Percentiles rank a stretch among this genome's conserved stretches.
phyloP scores from a whole-genome alignment of 495 filamentous ascomycete genomes.

The Extremus antarcticus region DNA sequence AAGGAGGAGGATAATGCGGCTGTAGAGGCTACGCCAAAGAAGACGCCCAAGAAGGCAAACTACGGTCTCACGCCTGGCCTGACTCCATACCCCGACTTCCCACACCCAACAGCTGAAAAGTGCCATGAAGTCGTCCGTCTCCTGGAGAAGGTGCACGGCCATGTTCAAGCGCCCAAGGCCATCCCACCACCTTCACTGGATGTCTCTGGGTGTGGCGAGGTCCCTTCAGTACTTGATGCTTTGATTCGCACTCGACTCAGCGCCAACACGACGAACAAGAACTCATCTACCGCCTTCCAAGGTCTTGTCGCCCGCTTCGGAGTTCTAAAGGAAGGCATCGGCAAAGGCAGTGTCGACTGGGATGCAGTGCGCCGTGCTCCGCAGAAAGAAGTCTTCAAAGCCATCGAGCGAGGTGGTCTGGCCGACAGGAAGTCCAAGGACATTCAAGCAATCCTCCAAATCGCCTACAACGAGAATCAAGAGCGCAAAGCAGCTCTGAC shows the following conservation, averaged over 20 bases:
- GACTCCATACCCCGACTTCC: conserved; percentile 59
- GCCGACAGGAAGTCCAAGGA: conserved; percentile 59
- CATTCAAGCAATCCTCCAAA: conserved; percentile 73
- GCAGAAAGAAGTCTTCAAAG: conserved; percentile 52
- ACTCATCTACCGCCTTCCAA: conserved; percentile 58
- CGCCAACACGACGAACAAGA: conserved; percentile 57
- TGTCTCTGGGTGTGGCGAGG: conserved; percentile 83
- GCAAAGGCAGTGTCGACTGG: conserved; percentile 78
- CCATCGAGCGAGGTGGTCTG: conserved; percentile 65
- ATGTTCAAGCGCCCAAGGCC: conserved; percentile 50
- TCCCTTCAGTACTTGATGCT: conserved; percentile 83
- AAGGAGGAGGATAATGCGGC: conserved; percentile 3
- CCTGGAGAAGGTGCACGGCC: conserved; percentile 55
- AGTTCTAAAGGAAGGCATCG: conserved; percentile 45
- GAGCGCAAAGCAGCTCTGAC: conserved; percentile 34
- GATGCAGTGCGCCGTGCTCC: conserved; percentile 60
- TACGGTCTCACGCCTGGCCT: conserved; percentile 26
- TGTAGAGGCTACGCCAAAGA: not conserved
- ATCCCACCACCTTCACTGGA: conserved; percentile 69
- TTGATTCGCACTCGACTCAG: conserved; percentile 73
- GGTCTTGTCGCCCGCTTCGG: conserved; percentile 64
- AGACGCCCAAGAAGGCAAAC: conserved; percentile 19
- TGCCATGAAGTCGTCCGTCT: conserved; percentile 65
- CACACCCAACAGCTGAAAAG: conserved; percentile 56
- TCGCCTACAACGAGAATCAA: conserved; percentile 61